These are phyloP conservation scores for Copromyces sp. DNA, from an alignment of 495 filamentous ascomycete species.

Conservation along the genomic window DNA sequence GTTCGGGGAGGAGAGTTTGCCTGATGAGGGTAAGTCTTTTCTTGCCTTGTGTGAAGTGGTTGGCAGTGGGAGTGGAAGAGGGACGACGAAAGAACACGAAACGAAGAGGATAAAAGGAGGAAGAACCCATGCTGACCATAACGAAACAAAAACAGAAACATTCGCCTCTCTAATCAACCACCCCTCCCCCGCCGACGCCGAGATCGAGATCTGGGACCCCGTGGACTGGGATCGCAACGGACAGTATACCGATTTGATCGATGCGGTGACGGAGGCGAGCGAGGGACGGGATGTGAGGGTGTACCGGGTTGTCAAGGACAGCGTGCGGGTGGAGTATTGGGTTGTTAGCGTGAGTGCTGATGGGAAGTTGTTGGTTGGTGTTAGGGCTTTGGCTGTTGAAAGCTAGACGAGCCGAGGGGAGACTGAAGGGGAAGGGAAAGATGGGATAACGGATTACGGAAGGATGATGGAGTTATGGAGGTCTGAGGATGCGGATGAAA, in stretches of 20 bases:
- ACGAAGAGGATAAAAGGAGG: background rate
- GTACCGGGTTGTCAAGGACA: conserved; percentile 54
- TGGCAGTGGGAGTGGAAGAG: background rate
- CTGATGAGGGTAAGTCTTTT: conserved; percentile 47
- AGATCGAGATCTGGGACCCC: conserved; percentile 42
- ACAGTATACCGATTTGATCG: conserved; percentile 46
- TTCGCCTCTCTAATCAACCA: conserved; percentile 50
- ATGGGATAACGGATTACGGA: background rate
- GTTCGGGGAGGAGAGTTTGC: conserved; percentile 48
- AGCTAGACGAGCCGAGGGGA: conserved; percentile 27
- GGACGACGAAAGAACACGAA: background rate
- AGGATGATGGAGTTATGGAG: background rate
- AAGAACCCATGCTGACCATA: conserved; percentile 1
- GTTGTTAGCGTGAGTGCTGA: conserved; percentile 45
- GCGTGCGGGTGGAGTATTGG: conserved; percentile 65
- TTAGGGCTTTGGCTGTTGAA: conserved; percentile 69
- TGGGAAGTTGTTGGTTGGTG: conserved; percentile 53
- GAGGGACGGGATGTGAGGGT: conserved; percentile 57
- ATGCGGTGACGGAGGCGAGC: conserved; percentile 45
- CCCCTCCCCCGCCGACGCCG: conserved; percentile 32
- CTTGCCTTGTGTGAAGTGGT: background rate
- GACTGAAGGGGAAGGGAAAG: background rate
- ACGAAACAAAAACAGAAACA: conserved; percentile 31
- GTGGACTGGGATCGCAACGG: conserved; percentile 54
- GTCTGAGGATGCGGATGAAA: background rate